Evolutionary conservation across 805 yeast genomes (phyloP).

Genomic region (Starmerella floris): DNA sequence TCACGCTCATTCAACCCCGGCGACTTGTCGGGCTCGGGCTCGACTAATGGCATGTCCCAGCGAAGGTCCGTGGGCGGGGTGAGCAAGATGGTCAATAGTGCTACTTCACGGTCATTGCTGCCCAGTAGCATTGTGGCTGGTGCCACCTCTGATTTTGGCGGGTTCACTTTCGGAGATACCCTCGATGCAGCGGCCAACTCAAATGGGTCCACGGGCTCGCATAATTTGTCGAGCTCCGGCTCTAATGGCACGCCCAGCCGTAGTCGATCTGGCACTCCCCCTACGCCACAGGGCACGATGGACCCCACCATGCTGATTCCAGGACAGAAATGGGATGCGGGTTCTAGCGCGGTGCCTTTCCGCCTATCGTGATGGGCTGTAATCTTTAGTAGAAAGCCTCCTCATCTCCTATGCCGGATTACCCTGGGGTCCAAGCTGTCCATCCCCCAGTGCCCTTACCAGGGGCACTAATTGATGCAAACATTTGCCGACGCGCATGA

Average conservation of each 20-base stretch:
- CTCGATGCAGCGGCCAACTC: conserved; percentile 4
- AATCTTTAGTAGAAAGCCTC: too few relatives aligned
- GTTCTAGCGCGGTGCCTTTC: conserved; percentile 5
- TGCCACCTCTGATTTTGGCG: conserved; percentile 5
- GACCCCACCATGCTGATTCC: conserved; percentile 5
- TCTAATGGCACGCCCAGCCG: conserved; percentile 15
- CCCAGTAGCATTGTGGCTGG: conserved; percentile 1
- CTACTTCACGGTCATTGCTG: neutral
- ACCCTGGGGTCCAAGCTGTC: too few relatives aligned
- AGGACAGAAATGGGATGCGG: conserved; percentile 3
- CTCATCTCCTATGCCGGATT: too few relatives aligned
- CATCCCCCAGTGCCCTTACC: too few relatives aligned
- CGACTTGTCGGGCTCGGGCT: neutral
- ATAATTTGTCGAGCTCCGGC: conserved; percentile 14
- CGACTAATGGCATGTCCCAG: neutral
- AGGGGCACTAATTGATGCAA: too few relatives aligned
- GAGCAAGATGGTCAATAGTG: neutral
- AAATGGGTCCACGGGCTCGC: conserved; percentile 17
- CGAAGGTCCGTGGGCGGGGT: conserved; percentile 1
- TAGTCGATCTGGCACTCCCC: conserved; percentile 15
- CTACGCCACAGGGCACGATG: conserved; percentile 17
- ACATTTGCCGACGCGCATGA: too few relatives aligned
- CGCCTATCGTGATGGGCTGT: conserved; percentile 1
- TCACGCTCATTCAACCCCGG: conserved; percentile 2
- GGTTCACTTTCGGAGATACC: conserved; percentile 10